Conservation (phyloP, 495 filamentous ascomycete genomes). For the Podospora conica region DNA sequence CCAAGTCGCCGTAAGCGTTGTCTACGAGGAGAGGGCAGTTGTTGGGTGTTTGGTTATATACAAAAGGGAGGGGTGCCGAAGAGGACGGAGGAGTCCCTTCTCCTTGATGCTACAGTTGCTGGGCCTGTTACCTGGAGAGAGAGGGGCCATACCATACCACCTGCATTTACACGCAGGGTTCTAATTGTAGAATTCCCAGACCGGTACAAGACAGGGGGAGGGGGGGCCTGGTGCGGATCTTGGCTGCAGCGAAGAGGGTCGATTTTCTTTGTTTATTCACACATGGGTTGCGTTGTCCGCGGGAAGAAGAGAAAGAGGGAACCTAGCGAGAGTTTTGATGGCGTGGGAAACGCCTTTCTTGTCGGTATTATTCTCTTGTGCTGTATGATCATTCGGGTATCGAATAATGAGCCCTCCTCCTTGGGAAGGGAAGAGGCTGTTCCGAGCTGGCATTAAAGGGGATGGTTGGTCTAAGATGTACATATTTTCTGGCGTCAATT, state of each 20-base stretch:
- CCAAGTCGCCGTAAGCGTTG: background rate
- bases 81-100: background rate
- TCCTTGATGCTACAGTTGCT: background rate
- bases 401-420: constrained; percentile 9
- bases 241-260: background rate
- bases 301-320: background rate
- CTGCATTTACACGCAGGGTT: background rate
- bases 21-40: background rate
- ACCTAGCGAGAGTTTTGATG: background rate
- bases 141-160: background rate
- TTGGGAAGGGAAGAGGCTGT: background rate
- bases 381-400: constrained; percentile 1
- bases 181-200: background rate
- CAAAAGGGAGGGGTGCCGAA: background rate
- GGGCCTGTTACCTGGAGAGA: background rate
- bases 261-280: background rate
- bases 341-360: background rate
- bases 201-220: background rate
- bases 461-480: background rate
- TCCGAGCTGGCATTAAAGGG: background rate
- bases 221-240: background rate
- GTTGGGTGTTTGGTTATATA: background rate
- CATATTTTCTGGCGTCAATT: background rate
- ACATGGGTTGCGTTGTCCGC: background rate
- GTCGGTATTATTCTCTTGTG: background rate